Percentiles rank a stretch among this genome's conserved stretches.
Conservation (phyloP, 768 basidiomycete genomes). For the Ephemerocybe angulata region DNA sequence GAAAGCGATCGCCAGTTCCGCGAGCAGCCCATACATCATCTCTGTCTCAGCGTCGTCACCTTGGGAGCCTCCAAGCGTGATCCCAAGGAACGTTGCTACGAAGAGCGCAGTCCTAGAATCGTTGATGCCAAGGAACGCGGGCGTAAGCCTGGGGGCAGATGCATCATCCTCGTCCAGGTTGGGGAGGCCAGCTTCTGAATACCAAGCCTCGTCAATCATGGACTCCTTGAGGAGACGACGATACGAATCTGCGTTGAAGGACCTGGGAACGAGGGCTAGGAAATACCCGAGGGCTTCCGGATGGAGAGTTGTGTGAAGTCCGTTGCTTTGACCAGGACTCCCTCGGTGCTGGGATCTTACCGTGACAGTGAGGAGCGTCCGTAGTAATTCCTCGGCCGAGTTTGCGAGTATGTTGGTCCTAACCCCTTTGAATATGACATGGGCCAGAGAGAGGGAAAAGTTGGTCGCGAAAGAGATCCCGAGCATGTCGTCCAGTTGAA, state of each 20-base stretch:
- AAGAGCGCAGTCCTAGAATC: constrained; percentile 69
- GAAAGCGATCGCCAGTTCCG: constrained; percentile 61
- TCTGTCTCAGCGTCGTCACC: constrained; percentile 80
- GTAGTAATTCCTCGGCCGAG: constrained; percentile 56
- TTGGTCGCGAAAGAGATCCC: constrained; percentile 73
- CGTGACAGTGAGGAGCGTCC: constrained; percentile 62
- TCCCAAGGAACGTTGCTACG: constrained; percentile 67
- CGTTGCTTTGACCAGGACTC: constrained; percentile 28
- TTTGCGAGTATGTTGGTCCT: constrained; percentile 63
- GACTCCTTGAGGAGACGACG: constrained; percentile 62
- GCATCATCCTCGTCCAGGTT: constrained; percentile 38
- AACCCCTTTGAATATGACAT: constrained; percentile 84
- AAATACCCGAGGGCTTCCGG: constrained; percentile 74
- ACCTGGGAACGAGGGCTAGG: constrained; percentile 70
- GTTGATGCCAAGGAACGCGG: constrained; percentile 55
- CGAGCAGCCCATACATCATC: constrained; percentile 72
- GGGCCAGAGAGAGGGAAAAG: constrained; percentile 79
- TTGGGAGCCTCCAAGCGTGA: constrained; percentile 71
- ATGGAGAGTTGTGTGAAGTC: constrained; percentile 41
- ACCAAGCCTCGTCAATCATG: constrained; percentile 45
- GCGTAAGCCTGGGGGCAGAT: constrained; percentile 50
- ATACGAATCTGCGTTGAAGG: constrained; percentile 54
- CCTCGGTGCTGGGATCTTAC: constrained; percentile 37
- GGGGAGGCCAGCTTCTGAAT: constrained; percentile 35
- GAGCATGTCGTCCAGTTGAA: constrained; percentile 68